Conservation (phyloP, 2,329 filamentous ascomycete genomes). For the Leptographium procerum region DNA sequence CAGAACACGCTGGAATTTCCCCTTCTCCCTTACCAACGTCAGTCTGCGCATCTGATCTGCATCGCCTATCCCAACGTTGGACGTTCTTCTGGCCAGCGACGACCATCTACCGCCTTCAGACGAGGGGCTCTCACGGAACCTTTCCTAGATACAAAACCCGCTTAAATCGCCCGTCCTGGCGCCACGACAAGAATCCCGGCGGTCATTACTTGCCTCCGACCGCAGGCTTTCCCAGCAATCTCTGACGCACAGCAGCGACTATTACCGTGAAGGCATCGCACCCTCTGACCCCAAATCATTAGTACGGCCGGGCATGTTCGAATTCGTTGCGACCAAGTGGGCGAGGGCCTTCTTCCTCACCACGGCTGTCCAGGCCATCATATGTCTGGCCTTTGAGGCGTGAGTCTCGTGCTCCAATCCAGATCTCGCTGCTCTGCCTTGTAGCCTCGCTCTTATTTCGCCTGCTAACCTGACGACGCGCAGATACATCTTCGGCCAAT, state of each 20-base stretch:
- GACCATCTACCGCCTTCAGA: not conserved
- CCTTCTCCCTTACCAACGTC: not conserved
- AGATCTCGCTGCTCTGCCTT: not conserved
- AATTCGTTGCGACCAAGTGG: slow-evolving; percentile 75
- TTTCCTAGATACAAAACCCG: not conserved
- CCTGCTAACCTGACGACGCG: not conserved
- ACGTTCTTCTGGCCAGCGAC: not conserved
- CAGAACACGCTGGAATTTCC: not conserved
- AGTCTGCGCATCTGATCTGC: not conserved
- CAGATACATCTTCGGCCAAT: slow-evolving; percentile 75
- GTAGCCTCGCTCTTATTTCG: not conserved
- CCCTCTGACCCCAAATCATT: slow-evolving; percentile 20
- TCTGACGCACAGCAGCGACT: slow-evolving; percentile 20
- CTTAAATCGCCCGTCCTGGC: slow-evolving; percentile 31
- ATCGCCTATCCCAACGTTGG: too few species aligned
- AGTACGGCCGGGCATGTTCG: slow-evolving; percentile 42
- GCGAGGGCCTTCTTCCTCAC: slow-evolving; percentile 74
- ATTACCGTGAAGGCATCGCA: slow-evolving; percentile 22
- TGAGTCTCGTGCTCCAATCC: slow-evolving; percentile 38
- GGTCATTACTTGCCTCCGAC: slow-evolving; percentile 31
- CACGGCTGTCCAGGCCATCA: slow-evolving; percentile 62
- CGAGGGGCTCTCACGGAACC: not conserved
- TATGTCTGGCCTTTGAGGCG: slow-evolving; percentile 79
- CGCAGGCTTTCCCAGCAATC: slow-evolving; percentile 18
- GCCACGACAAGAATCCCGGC: slow-evolving; percentile 31